phyloP scores from a whole-genome alignment of 2,329 filamentous ascomycete genomes.

The Pyricularia sp. region DNA sequence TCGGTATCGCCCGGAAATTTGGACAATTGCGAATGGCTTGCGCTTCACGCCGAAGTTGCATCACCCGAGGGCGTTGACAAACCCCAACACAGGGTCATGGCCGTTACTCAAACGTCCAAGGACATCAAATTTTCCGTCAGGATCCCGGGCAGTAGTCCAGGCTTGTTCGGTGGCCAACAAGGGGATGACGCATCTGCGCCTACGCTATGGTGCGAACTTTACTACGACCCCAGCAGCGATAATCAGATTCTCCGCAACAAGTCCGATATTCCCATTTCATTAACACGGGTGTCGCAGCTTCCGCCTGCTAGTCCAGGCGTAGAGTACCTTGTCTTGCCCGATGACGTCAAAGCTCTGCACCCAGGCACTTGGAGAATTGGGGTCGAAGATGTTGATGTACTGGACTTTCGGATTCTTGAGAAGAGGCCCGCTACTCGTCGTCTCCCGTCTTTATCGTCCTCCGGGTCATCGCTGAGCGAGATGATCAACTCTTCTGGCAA shows the following conservation, averaged over 20 bases:
- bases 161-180: slow-evolving; percentile 10
- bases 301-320: slow-evolving; percentile 20
- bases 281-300: slow-evolving; percentile 31
- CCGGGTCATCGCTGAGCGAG: slow-evolving; percentile 12
- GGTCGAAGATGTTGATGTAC: slow-evolving; percentile 32
- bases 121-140: slow-evolving; percentile 48
- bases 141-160: slow-evolving; percentile 26
- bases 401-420: slow-evolving; percentile 46
- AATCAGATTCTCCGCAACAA: slow-evolving; percentile 43
- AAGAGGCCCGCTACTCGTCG: slow-evolving; percentile 30
- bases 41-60: slow-evolving; percentile 39
- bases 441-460: slow-evolving; percentile 18
- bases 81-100: slow-evolving; percentile 42
- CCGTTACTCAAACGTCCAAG: slow-evolving; percentile 45
- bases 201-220: slow-evolving; percentile 45
- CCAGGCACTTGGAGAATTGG: slow-evolving; percentile 46
- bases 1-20: slow-evolving; percentile 40
- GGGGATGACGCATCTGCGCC: slow-evolving; percentile 27
- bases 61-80: slow-evolving; percentile 25
- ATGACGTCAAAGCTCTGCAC: slow-evolving; percentile 30
- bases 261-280: slow-evolving; percentile 38
- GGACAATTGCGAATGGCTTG: slow-evolving; percentile 44
- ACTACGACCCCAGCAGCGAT: slow-evolving; percentile 46
- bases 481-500: slow-evolving; percentile 35
- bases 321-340: slow-evolving; percentile 24